Percentiles rank a stretch among this genome's conserved stretches.
These are phyloP conservation scores for Neofusicoccum laricinum DNA, from an alignment of 2,329 filamentous ascomycete species.

Conservation along the genomic window DNA sequence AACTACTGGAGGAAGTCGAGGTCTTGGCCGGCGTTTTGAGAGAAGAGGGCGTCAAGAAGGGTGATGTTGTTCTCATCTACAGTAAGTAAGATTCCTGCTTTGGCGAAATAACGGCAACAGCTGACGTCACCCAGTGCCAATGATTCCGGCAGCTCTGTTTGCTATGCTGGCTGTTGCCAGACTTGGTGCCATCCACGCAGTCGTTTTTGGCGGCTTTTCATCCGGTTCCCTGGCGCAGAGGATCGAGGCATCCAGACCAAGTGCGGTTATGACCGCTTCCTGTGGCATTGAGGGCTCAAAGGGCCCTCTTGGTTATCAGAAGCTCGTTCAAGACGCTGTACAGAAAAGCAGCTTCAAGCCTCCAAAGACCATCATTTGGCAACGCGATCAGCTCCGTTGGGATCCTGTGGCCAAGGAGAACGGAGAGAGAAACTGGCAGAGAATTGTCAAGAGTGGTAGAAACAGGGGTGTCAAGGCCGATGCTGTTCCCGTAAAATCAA, in stretches of 20 bases:
- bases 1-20: constrained; percentile 77
- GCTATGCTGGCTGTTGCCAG: constrained; percentile 79
- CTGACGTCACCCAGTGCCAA: constrained; percentile 65
- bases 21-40: constrained; percentile 76
- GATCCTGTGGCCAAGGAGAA: constrained; percentile 61
- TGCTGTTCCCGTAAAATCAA: constrained; percentile 74
- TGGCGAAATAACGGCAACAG: neutral
- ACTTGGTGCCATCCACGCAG: constrained; percentile 82
- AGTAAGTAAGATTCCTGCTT: constrained; percentile 59
- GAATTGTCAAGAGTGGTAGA: constrained; percentile 67
- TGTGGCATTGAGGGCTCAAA: constrained; percentile 89
- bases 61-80: constrained; percentile 87
- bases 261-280: constrained; percentile 78
- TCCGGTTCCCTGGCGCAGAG: constrained; percentile 77
- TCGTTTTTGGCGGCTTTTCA: constrained; percentile 92
- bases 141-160: constrained; percentile 87
- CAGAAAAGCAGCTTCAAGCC: constrained; percentile 68
- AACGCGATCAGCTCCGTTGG: constrained; percentile 75
- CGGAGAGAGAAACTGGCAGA: constrained; percentile 77
- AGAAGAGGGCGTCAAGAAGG: constrained; percentile 76
- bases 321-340: constrained; percentile 73
- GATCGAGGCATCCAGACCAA: constrained; percentile 77
- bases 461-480: constrained; percentile 66
- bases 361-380: constrained; percentile 73
- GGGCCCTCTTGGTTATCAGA: constrained; percentile 72